Conservation (phyloP, 257 asterid species). For the Primulina eburnea region DNA sequence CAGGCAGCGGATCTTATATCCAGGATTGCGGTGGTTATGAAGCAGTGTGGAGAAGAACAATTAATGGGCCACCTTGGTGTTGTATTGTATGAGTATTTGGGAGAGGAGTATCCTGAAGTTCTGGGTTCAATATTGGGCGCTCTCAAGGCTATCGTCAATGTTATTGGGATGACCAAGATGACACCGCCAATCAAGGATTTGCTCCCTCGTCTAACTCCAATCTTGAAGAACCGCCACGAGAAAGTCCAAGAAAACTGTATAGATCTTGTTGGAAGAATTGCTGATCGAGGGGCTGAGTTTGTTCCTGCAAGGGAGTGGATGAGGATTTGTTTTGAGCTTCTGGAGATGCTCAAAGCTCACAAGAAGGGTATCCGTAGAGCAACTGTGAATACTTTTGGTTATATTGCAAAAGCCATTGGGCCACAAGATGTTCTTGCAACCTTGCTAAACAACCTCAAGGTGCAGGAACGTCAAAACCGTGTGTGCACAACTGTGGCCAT, state of each 20-base stretch:
- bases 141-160: slow-evolving; percentile 84
- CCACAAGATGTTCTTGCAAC: slow-evolving; percentile 93
- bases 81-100: slow-evolving; percentile 76
- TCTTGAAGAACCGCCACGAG: slow-evolving; percentile 90
- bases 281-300: slow-evolving; percentile 90
- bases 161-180: slow-evolving; percentile 93
- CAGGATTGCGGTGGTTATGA: slow-evolving; percentile 89
- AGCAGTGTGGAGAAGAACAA: slow-evolving; percentile 85
- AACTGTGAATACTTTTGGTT: slow-evolving; percentile 84
- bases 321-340: slow-evolving; percentile 91
- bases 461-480: slow-evolving; percentile 91
- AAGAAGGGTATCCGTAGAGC: slow-evolving; percentile 94
- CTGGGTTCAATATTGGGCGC: slow-evolving; percentile 86
- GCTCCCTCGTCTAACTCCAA: slow-evolving; percentile 91
- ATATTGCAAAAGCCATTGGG: slow-evolving; percentile 86
- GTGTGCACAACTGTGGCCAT: slow-evolving; percentile 97
- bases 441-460: slow-evolving; percentile 77
- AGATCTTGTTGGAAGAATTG: slow-evolving; percentile 87
- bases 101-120: slow-evolving; percentile 93
- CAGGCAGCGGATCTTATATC: slow-evolving; percentile 91
- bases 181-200: slow-evolving; percentile 89
- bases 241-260: slow-evolving; percentile 90
- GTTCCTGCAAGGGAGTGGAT: slow-evolving; percentile 97
- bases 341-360: slow-evolving; percentile 95
- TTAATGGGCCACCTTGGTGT: slow-evolving; percentile 94